Evolutionary conservation across 2,329 filamentous ascomycete genomes (phyloP).

Genomic region (Podosphaera leucotricha): DNA sequence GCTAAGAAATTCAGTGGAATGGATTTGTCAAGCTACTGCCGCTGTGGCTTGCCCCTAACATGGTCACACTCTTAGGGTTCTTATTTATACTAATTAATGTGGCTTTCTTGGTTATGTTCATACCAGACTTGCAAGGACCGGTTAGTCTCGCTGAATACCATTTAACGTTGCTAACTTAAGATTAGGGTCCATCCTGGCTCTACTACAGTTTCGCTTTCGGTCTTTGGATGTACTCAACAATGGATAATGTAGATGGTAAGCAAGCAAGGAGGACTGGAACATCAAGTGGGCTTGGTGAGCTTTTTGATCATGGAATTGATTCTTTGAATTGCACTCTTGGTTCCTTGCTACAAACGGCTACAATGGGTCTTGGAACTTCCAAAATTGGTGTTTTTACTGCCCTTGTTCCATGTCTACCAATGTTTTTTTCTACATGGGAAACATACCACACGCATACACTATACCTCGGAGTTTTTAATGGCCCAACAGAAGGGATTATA

Average conservation of each 20-base stretch:
- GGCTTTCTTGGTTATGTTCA: conserved; percentile 43
- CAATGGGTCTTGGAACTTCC: conserved; percentile 73
- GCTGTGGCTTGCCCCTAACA: conserved; percentile 91
- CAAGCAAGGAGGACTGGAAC: conserved; percentile 87
- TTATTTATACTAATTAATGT: conserved; percentile 81
- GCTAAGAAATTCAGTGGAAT: conserved; percentile 55
- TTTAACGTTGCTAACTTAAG: neutral
- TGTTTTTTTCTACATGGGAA: conserved; percentile 99
- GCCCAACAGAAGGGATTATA: conserved; percentile 82
- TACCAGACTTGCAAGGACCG: conserved; percentile 78
- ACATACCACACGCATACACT: conserved; percentile 97
- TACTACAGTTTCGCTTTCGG: conserved; percentile 93
- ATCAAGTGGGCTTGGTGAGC: conserved; percentile 79
- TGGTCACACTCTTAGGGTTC: conserved; percentile 90
- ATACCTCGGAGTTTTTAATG: conserved; percentile 91
- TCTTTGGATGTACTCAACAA: conserved; percentile 95
- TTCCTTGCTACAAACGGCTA: conserved; percentile 72
- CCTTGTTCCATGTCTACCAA: conserved; percentile 72
- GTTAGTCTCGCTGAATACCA: conserved; percentile 25
- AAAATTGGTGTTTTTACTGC: conserved; percentile 77
- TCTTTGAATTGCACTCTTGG: conserved; percentile 91
- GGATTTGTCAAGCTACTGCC: conserved; percentile 77
- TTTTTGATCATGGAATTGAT: conserved; percentile 98
- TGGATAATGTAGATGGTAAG: conserved; percentile 98
- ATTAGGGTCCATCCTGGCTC: conserved; percentile 63